Conservation (phyloP, 352 stramenopile genomes). For the Phytophthora lateralis region DNA sequence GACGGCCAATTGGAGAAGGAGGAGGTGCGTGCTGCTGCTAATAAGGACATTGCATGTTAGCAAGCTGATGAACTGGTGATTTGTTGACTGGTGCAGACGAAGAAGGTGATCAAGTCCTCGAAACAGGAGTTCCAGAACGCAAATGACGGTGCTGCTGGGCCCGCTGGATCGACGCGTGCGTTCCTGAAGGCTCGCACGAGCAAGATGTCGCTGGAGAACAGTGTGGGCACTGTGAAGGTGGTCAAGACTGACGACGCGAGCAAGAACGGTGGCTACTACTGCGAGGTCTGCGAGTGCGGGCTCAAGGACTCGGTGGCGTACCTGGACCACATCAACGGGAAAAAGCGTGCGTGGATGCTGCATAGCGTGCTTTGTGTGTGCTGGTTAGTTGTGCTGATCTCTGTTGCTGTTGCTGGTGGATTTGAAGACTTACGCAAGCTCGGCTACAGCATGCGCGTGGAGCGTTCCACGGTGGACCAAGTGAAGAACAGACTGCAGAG, state of each 20-base stretch:
- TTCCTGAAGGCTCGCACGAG: conserved; percentile 79
- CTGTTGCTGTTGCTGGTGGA: conserved; percentile 3
- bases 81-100: conserved; percentile 31
- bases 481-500: conserved; percentile 89
- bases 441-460: conserved; percentile 93
- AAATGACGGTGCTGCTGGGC: conserved; percentile 64
- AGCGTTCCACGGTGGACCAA: conserved; percentile 84
- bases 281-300: conserved; percentile 91
- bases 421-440: conserved; percentile 86
- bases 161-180: conserved; percentile 65
- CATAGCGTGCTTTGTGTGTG: not conserved
- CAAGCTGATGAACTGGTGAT: not conserved
- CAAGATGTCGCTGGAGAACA: conserved; percentile 84
- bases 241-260: conserved; percentile 85
- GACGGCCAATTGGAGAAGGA: conserved; percentile 66
- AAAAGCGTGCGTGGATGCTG: conserved; percentile 78
- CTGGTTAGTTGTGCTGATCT: not conserved
- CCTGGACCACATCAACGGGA: conserved; percentile 95
- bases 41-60: not conserved
- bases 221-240: conserved; percentile 86
- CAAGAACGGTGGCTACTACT: conserved; percentile 90
- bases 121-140: conserved; percentile 84
- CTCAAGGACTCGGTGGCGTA: conserved; percentile 95
- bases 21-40: conserved; percentile 34
- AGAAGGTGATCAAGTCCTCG: conserved; percentile 71